Evolutionary conservation across 805 yeast species (phyloP), one percentile per base, ranked within the genome.

Genomic region (Sporopachydermia lactativora): DNA sequence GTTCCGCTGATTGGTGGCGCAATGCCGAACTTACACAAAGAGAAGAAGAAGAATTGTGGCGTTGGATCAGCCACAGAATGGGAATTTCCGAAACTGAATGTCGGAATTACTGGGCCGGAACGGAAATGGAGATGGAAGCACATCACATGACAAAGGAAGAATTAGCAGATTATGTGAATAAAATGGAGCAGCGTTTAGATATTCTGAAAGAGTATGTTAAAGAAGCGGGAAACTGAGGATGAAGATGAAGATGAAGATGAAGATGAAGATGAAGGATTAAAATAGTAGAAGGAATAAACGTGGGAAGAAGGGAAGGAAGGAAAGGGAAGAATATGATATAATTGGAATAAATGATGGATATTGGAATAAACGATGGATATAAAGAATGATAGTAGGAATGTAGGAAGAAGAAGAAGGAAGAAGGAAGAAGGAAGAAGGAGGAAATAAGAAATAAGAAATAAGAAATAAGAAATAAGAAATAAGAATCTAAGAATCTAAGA

Each of bases 51-150:
- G 31, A 24, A 24, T 8, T 24, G 31, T 24, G 31, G 31, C 8
- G n/a, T 24, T 24, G 31, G 31, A 24, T 24, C 8, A 24, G 13
- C 31, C 8, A 8, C 31, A 24, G 31, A 24, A 24, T n/a, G n/a
- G n/a, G n/a, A n/a, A n/a, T n/a, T n/a, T n/a, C n/a, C n/a, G n/a
- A n/a, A n/a, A n/a, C n/a, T n/a, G n/a, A n/a, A n/a, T n/a, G n/a
- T n/a, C n/a, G n/a, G n/a, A n/a, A n/a, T n/a, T n/a, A n/a, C n/a
- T n/a, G n/a, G n/a, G n/a, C n/a, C 15, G 16, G 16, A 35, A 35
- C 41, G 17, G 42, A 35, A 11, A 14, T 6, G 14, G 39, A 19
- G 17, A 16, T 14, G 16, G 37, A 41, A 15, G 43, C 2, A 3
- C 18, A 28, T 18, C 13, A 14, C 8, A n/a, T 8, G 15, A 35